Conservation (phyloP, 2,329 filamentous ascomycete genomes). For the Tolypocladium pustulatum region DNA sequence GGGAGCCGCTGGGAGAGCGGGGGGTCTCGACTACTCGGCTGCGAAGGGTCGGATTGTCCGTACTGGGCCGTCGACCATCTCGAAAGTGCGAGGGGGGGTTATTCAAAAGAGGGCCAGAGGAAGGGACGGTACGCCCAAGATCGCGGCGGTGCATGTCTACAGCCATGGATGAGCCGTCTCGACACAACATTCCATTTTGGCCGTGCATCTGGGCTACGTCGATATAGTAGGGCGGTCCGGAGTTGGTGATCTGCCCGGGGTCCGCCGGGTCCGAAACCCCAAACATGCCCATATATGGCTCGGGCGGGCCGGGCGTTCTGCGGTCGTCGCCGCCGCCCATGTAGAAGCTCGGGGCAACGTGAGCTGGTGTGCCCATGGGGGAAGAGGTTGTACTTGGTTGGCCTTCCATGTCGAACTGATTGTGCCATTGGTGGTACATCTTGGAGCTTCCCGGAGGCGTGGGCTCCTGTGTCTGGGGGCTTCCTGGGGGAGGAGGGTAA, state of each 20-base stretch:
- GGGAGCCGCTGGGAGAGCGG: conserved; percentile 15
- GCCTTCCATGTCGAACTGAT: conserved; percentile 29
- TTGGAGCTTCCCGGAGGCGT: conserved; percentile 37
- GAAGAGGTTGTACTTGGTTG: conserved; percentile 31
- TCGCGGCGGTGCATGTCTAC: conserved; percentile 15
- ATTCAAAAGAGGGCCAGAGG: conserved; percentile 10
- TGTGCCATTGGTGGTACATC: conserved; percentile 31
- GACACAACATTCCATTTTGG: conserved; percentile 15
- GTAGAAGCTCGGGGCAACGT: conserved; percentile 25
- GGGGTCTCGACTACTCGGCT: conserved; percentile 2
- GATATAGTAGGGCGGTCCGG: conserved; percentile 16
- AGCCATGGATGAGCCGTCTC: conserved; percentile 10
- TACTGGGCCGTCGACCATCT: conserved; percentile 13
- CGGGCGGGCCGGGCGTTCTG: conserved; percentile 24
- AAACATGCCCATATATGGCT: conserved; percentile 25
- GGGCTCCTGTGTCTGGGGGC: conserved; percentile 29
- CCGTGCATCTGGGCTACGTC: conserved; percentile 14
- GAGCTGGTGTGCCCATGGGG: conserved; percentile 31
- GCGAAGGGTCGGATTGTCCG: conserved; percentile 8
- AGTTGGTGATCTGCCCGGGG: conserved; percentile 11
- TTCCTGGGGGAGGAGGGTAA: conserved; percentile 26
- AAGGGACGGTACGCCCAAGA: conserved; percentile 7
- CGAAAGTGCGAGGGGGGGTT: conserved; percentile 13
- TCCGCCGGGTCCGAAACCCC: conserved; percentile 22
- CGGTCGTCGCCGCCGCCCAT: conserved; percentile 27